Base-by-base conservation (phyloP, 768 basidiomycete species). In the Amanita subjunquillea region DNA sequence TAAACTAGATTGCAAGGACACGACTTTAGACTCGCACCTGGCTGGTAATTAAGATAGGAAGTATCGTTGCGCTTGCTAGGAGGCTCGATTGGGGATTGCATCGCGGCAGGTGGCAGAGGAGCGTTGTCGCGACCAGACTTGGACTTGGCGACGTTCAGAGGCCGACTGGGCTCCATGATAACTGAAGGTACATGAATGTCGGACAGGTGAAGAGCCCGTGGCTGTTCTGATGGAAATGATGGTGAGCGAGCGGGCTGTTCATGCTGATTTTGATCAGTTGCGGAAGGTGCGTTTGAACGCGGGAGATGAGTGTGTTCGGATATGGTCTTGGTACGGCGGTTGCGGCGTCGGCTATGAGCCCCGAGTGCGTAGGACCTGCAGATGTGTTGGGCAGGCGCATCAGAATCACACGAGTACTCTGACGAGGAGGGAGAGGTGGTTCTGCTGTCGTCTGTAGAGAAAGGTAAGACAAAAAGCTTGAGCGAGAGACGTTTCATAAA, bases 21-120 rank as follows among this genome's bases (percentile, higher is more conserved):
- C 43, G 41, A 34, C 10, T 46, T 30, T 25, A 53, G 23, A 38
- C 27, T 61, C 69, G 57, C 57, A 72, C 80, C 84, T 45, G 83
- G 82, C 54, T 84, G 76, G 59, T 87, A 85, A 58, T 73, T 67
- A 50, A 82, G 65, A 62, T 79, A 84, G 6, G 74, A 63, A 8
- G 73, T 69, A 17, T 61, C 53, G n/a, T 54, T 54, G 30, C 48
- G 53, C n/a, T 39, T 55, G 17, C 47, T 17, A 9, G 58, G 51
- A 42, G 61, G 55, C 46, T 63, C 44, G 30, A 66, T 6, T 39
- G 43, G 10, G 13, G 34, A 45, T 37, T 51, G 48, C 59, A 56
- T 37, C 43, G 48, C 22, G 48, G 45, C 50, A 51, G 61, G 17
- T 0, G 36, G 39, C 23, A 52, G n/a, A 39, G 38, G 13, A n/a